These are phyloP conservation scores for Cyberlindnera petersonii DNA, from an alignment of 805 yeast genomes.

Conservation along the genomic window DNA sequence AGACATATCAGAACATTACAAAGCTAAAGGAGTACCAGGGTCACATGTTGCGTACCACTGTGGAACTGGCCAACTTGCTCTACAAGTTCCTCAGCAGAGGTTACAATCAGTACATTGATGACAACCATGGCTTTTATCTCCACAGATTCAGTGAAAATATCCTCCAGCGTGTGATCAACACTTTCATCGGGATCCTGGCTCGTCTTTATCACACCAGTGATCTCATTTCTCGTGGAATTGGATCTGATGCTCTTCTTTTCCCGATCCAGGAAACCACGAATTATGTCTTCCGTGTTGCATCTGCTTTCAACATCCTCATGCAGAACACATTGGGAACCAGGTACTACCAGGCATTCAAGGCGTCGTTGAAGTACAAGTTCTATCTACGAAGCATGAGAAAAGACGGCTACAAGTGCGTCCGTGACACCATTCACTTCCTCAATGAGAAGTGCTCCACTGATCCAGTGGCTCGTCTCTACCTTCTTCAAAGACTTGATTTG, in stretches of 20 bases:
- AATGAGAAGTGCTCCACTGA: slow-evolving; percentile 19
- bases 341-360: slow-evolving; percentile 26
- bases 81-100: slow-evolving; percentile 16
- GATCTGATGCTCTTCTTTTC: slow-evolving; percentile 1
- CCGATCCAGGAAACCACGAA: slow-evolving; percentile 5
- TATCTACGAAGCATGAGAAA: slow-evolving; percentile 21
- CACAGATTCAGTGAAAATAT: slow-evolving; percentile 21
- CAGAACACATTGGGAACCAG: slow-evolving; percentile 22
- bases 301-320: slow-evolving; percentile 20
- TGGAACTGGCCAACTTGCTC: slow-evolving; percentile 18
- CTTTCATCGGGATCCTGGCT: slow-evolving; percentile 14
- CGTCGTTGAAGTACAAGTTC: slow-evolving; percentile 23
- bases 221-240: slow-evolving; percentile 17
- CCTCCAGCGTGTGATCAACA: slow-evolving; percentile 15
- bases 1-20: slow-evolving; percentile 8
- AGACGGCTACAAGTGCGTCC: slow-evolving; percentile 25
- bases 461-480: slow-evolving; percentile 13
- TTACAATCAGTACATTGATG: slow-evolving; percentile 14
- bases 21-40: slow-evolving; percentile 15
- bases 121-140: slow-evolving; percentile 16
- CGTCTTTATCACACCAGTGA: slow-evolving; percentile 25
- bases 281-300: slow-evolving; percentile 10
- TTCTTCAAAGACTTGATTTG: slow-evolving; percentile 16
- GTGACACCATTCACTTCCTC: slow-evolving; percentile 23
- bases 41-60: slow-evolving; percentile 2